Evolutionary conservation across 2,329 filamentous ascomycete genomes (phyloP).

Genomic region (Cytospora piceicola): DNA sequence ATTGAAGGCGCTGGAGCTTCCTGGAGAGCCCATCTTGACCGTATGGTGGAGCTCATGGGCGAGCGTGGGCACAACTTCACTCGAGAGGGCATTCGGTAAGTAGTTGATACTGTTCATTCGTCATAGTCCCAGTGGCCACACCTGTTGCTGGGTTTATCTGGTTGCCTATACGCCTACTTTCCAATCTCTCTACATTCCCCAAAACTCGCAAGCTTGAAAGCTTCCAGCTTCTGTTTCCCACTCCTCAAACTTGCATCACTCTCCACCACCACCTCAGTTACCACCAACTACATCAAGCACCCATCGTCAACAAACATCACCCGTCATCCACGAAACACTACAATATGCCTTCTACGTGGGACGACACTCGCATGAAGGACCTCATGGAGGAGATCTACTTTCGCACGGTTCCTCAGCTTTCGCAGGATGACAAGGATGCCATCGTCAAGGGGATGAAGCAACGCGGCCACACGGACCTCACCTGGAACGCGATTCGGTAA

Average conservation of each 20-base stretch:
- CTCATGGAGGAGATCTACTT: constrained; percentile 35
- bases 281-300: background rate
- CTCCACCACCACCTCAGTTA: background rate
- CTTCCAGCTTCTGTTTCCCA: background rate
- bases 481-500: constrained; percentile 34
- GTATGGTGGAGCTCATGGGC: constrained; percentile 42
- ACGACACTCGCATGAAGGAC: constrained; percentile 21
- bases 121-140: background rate
- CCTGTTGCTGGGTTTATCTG: background rate
- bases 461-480: constrained; percentile 33
- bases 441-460: constrained; percentile 34
- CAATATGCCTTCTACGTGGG: constrained; percentile 12
- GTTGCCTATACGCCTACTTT: background rate
- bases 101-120: background rate
- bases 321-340: background rate
- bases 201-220: background rate
- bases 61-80: constrained; percentile 42
- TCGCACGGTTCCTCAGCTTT: constrained; percentile 29
- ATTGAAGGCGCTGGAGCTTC: constrained; percentile 21
- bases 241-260: background rate
- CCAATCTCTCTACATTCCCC: background rate
- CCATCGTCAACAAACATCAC: background rate
- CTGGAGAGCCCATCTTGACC: constrained; percentile 36
- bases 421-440: constrained; percentile 32
- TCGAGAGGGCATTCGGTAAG: constrained; percentile 53